Percentiles rank a stretch among this genome's conserved stretches.
Evolutionary conservation across 2,329 filamentous ascomycete species (phyloP).

Genomic region (Eutypella sp.): DNA sequence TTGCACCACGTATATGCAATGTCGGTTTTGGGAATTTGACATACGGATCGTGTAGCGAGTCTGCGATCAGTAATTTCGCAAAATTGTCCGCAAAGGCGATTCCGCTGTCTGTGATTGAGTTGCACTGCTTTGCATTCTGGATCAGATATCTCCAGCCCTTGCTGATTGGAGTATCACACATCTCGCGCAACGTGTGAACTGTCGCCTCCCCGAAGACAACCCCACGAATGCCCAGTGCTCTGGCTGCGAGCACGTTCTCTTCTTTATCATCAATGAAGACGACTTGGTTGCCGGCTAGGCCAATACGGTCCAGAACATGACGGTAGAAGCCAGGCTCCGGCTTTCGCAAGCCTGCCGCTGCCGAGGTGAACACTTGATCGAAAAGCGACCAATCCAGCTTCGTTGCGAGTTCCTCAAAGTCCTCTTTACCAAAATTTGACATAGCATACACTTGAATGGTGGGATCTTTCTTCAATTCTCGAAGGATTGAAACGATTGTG

Average conservation of each 20-base stretch:
- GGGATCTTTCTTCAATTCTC: slow-evolving; percentile 12
- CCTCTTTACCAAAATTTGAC: slow-evolving; percentile 26
- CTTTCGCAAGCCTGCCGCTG: slow-evolving; percentile 28
- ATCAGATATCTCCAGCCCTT: slow-evolving; percentile 7
- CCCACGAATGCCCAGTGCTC: slow-evolving; percentile 23
- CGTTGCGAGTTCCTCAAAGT: slow-evolving; percentile 18
- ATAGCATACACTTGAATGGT: slow-evolving; percentile 23
- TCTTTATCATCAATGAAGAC: slow-evolving; percentile 10
- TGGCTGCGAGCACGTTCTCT: slow-evolving; percentile 8
- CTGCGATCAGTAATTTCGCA: slow-evolving; percentile 5
- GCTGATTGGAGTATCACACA: slow-evolving; percentile 4
- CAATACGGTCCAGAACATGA: slow-evolving; percentile 22
- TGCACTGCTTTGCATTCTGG: slow-evolving; percentile 3
- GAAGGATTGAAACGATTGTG: slow-evolving; percentile 16
- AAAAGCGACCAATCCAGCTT: slow-evolving; percentile 29
- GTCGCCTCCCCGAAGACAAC: slow-evolving; percentile 6
- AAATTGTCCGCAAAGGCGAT: slow-evolving; percentile 7
- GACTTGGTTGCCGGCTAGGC: slow-evolving; percentile 1
- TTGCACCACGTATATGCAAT: slow-evolving; percentile 27
- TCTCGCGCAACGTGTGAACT: slow-evolving; percentile 1
- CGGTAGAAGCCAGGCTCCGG: slow-evolving; percentile 28
- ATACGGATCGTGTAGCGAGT: slow-evolving; percentile 3
- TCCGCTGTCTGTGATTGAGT: slow-evolving; percentile 3
- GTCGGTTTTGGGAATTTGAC: background rate
- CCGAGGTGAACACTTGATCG: slow-evolving; percentile 29